A percentile compares a stretch with the other conserved stretches of the same genome.
Evolutionary conservation across 805 yeast genomes (phyloP).

Genomic region (Candida qinlingensis): DNA sequence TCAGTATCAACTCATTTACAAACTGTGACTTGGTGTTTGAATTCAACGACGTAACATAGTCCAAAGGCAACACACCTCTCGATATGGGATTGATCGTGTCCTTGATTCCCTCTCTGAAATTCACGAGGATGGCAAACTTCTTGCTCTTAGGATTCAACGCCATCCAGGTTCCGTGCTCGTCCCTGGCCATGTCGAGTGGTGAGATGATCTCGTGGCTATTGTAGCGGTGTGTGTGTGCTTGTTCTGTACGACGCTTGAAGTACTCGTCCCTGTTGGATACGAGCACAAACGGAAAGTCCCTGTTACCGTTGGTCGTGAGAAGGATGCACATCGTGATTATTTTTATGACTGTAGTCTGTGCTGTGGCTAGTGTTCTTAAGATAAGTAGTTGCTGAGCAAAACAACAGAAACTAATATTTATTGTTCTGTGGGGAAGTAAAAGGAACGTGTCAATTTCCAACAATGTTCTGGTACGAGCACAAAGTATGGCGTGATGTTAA

Average conservation of each 20-base stretch:
- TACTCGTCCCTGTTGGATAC: slow-evolving; percentile 87
- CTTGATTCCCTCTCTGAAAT: slow-evolving; percentile 50
- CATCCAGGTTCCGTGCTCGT: slow-evolving; percentile 88
- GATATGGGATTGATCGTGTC: slow-evolving; percentile 28
- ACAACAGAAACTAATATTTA: too few species aligned
- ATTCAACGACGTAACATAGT: slow-evolving; percentile 29
- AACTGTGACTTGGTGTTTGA: slow-evolving; percentile 17
- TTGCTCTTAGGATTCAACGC: slow-evolving; percentile 56
- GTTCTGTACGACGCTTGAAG: slow-evolving; percentile 64
- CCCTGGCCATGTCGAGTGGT: slow-evolving; percentile 70
- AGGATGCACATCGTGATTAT: slow-evolving; percentile 65
- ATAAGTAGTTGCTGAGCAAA: too few species aligned
- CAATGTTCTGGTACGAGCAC: too few species aligned
- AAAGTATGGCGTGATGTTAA: too few species aligned
- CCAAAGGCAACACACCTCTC: slow-evolving; percentile 42
- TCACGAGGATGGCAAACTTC: slow-evolving; percentile 67
- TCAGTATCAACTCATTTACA: slow-evolving; percentile 14
- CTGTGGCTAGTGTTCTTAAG: background rate
- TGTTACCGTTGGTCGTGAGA: slow-evolving; percentile 60
- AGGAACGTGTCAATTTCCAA: background rate
- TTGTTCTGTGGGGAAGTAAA: background rate
- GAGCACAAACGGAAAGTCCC: slow-evolving; percentile 68
- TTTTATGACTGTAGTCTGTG: too few species aligned
- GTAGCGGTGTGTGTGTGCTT: slow-evolving; percentile 39
- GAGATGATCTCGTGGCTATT: slow-evolving; percentile 38